Percentiles rank a stretch among this genome's conserved stretches.
phyloP scores from a whole-genome alignment of 164 flowering plant species.

The Piper longum region DNA sequence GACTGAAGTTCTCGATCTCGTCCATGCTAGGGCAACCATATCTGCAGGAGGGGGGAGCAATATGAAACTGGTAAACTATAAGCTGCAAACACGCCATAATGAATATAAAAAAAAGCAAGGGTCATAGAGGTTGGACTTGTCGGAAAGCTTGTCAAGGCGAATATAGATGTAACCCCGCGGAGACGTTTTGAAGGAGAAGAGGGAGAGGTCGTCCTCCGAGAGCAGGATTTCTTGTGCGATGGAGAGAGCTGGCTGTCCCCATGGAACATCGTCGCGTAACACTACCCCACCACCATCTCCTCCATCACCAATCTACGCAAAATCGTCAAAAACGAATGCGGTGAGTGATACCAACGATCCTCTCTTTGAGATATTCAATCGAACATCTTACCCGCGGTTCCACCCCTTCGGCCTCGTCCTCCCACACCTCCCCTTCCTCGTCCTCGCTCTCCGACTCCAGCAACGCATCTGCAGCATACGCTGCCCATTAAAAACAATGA shows the following conservation, averaged over 20 bases:
- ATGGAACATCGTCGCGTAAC: conserved; percentile 45
- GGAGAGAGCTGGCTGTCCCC: conserved; percentile 62
- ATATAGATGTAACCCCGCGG: conserved; percentile 72
- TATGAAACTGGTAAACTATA: neutral
- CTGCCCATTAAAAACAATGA: neutral
- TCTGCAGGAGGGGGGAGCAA: conserved; percentile 17
- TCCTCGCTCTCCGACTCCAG: neutral
- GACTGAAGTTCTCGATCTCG: conserved; percentile 53
- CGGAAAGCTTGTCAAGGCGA: conserved; percentile 68
- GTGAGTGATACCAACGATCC: neutral
- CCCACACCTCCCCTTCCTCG: neutral
- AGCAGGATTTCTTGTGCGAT: conserved; percentile 53
- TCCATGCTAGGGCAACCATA: conserved; percentile 87
- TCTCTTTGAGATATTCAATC: neutral
- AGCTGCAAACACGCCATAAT: neutral
- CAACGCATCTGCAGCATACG: neutral
- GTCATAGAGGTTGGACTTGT: conserved; percentile 21
- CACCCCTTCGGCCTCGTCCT: neutral
- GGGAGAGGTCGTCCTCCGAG: conserved; percentile 31
- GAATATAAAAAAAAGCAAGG: neutral
- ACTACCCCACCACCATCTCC: conserved; percentile 94
- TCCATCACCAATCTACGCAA: conserved; percentile 73
- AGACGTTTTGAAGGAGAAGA: conserved; percentile 66
- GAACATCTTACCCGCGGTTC: neutral
- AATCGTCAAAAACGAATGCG: neutral